These are phyloP conservation scores for Glaciozyma martinii DNA, from an alignment of 768 basidiomycete species.

Conservation along the genomic window DNA sequence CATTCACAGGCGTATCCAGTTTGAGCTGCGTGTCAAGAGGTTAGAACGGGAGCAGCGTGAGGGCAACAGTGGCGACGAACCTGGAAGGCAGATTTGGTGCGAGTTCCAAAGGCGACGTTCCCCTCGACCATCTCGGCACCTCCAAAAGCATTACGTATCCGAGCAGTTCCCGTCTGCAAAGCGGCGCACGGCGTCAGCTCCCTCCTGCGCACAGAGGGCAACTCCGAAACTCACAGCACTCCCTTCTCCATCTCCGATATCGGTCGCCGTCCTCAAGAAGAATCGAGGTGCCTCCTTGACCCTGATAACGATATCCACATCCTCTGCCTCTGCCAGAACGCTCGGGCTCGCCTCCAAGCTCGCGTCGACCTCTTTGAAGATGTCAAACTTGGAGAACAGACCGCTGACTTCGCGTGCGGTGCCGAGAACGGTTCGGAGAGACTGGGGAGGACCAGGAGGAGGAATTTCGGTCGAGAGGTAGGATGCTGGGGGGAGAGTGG, in stretches of 20 bases:
- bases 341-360: conserved; percentile 54
- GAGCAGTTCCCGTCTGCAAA: conserved; percentile 62
- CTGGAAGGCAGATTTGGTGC: conserved; percentile 73
- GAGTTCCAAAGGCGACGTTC: conserved; percentile 72
- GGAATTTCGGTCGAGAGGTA: conserved; percentile 24
- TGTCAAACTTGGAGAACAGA: conserved; percentile 60
- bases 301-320: conserved; percentile 72
- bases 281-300: conserved; percentile 66
- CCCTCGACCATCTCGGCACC: conserved; percentile 82
- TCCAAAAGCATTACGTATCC: conserved; percentile 79
- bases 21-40: conserved; percentile 33
- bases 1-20: conserved; percentile 41
- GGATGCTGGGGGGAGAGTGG: conserved; percentile 34
- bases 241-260: conserved; percentile 87
- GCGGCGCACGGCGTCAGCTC: background rate
- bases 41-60: too few species aligned
- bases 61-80: conserved; percentile 45
- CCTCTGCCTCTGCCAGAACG: conserved; percentile 49
- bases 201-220: background rate
- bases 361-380: conserved; percentile 62
- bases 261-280: conserved; percentile 73
- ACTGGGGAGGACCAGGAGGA: conserved; percentile 35
- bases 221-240: conserved; percentile 58
- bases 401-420: conserved; percentile 59
- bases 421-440: conserved; percentile 59